Base-by-base conservation (phyloP, 192 early-diverging fungal species). In the Backusella westeae region DNA sequence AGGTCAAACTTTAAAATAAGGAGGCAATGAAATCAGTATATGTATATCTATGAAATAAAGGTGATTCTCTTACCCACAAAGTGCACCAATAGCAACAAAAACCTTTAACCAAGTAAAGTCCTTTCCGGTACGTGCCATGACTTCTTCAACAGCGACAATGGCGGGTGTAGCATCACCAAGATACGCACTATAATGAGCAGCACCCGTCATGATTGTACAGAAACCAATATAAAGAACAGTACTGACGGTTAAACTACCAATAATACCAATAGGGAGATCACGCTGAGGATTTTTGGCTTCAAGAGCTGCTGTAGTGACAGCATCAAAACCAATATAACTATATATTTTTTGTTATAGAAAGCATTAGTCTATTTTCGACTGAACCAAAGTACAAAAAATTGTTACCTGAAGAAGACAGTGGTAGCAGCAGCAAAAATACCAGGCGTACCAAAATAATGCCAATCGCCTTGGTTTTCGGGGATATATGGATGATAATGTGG, bases 261-360 rank as follows among this genome's bases (percentile, higher is more conserved):
- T 88, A 66, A 97, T 96, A n/a, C 94, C 96, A 71, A 96, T 90
- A 9, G 96, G 95, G 32, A 97, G 75, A 75, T 96, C 93, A 1
- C 88, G 83, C 63, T 93, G 89, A 14, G 96, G 95, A 69, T 94
- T 87, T 44, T 86, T 87, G 15, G 93, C 86, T 79, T 97, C 96
- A 76, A 94, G 92, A 9, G 96, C 91, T 6, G 91, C 91, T 0
- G 96, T 97, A 0, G 94, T 91, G 19, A 96, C 92, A 6, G 92
- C 88, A 81, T 97, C 96, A 82, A 96, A 96, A 15, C 96, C 95
- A 81, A 96, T 93, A 73, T 95, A 96, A 17, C 91, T 76, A 14
- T 63, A 1, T 56, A 12, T 59, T 29, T 32, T 32, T 32, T 32
- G 29, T 32, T 32, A 32, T 32, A 32, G 32, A 32, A 32, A 32